phyloP scores from a whole-genome alignment of 306 rosid genomes.

The Sesbania bispinosa region DNA sequence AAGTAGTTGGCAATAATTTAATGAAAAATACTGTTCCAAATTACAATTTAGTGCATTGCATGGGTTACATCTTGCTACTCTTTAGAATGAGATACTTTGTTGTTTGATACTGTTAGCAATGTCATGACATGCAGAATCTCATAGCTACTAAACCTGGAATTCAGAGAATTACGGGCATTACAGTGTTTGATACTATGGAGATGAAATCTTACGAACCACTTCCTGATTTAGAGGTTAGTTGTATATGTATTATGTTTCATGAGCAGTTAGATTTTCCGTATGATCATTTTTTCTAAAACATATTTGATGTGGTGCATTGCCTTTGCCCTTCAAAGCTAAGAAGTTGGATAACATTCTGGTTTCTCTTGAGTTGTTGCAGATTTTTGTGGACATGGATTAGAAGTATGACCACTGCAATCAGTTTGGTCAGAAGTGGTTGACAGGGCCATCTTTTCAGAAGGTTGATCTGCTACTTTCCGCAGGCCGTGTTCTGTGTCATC shows the following conservation, averaged over 20 bases:
- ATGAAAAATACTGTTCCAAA: background rate
- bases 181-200: slow-evolving; percentile 64
- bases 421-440: slow-evolving; percentile 9
- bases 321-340: background rate
- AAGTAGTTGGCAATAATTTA: background rate
- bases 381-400: slow-evolving; percentile 70
- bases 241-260: slow-evolving; percentile 1
- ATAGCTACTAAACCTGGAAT: slow-evolving; percentile 91
- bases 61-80: slow-evolving; percentile 5
- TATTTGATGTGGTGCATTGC: background rate
- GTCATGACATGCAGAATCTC: slow-evolving; percentile 61
- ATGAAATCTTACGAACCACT: slow-evolving; percentile 75
- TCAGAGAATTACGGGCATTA: slow-evolving; percentile 85
- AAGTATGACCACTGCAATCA: slow-evolving; percentile 13
- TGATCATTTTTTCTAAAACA: background rate
- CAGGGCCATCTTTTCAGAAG: slow-evolving; percentile 2
- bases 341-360: slow-evolving; percentile 25
- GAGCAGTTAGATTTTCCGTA: background rate
- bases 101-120: slow-evolving; percentile 8
- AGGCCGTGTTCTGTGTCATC: slow-evolving; percentile 11
- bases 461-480: slow-evolving; percentile 10
- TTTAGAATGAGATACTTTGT: background rate
- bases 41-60: slow-evolving; percentile 13
- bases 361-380: slow-evolving; percentile 53
- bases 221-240: slow-evolving; percentile 84